Evolutionary conservation across 495 filamentous ascomycete genomes (phyloP), one percentile per base, ranked within the genome.

Genomic region (Parachaetomium inaequale): DNA sequence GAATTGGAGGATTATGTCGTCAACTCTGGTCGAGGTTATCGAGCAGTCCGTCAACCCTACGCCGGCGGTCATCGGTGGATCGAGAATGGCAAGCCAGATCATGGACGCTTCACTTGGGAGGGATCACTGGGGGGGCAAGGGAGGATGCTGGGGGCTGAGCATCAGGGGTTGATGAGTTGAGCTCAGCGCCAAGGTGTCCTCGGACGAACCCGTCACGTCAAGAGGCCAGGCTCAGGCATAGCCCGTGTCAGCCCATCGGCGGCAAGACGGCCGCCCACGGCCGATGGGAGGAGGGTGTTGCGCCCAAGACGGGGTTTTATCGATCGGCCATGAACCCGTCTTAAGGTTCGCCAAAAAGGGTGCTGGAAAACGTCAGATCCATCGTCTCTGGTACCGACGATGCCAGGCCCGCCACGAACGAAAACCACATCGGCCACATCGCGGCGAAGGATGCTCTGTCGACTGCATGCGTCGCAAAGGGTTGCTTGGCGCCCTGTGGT

Each of bases 401-500:
- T 12, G 15, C 19, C 42, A 6, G 28, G 6, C 36, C 40, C 14
- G 28, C 10, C 23, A 21, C 29, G 29, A 10, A 36, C 34, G 36
- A 52, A 31, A 36, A 0, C 32, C 47, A 15, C 45, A 5, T 52
- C 58, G 58, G 50, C 49, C 58, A 25, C 58, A 46, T 47, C 47
- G 25, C 58, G 46, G 53, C 61, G 53, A 53, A 28, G 34, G 10
- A 49, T 43, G 57, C 38, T n/a, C n/a, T 58, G 23, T 57, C 28
- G 45, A 45, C 14, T 34, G 54, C 23, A 34, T 14, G 38, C 49
- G 52, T 40, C 32, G 62, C 23, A 34, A 43, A 52, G 28, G 34
- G 8, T 11, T 60, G 49, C 58, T 60, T 60, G 58, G 34, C 47
- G 25, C 10, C 46, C 59, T 59, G 45, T 34, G 36, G 63, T 56